Conservation (phyloP, 331 rosid species). For the Pyracantha coccinea region DNA sequence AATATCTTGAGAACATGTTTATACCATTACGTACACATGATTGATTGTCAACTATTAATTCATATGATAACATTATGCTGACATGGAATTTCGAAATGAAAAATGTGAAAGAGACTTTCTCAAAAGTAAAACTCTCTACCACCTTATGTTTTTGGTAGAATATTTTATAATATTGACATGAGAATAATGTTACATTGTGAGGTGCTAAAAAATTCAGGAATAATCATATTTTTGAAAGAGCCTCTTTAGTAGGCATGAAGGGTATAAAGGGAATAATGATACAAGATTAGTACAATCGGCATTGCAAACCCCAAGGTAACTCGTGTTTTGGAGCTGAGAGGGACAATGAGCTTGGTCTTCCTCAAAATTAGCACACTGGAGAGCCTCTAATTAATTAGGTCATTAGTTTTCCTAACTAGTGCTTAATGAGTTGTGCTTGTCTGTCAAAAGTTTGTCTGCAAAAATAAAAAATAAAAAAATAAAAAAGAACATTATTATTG, state of each 20-base stretch:
- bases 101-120: no score
- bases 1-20: neutral
- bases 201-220: no score
- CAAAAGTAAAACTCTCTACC: no score
- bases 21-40: no score
- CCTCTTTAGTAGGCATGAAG: neutral
- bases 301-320: constrained; percentile 70
- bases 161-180: no score
- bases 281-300: constrained; percentile 11
- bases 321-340: constrained; percentile 49
- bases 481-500: constrained; percentile 22
- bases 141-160: no score
- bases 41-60: no score
- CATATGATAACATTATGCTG: no score
- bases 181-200: no score
- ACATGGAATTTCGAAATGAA: no score
- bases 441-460: constrained; percentile 50
- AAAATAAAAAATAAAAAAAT: no score
- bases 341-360: constrained; percentile 51
- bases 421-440: constrained; percentile 80
- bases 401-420: constrained; percentile 45
- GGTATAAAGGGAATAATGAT: constrained; percentile 21
- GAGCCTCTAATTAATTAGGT: constrained; percentile 32
- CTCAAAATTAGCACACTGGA: constrained; percentile 62
- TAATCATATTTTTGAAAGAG: no score